Percentiles rank a stretch among this genome's conserved stretches.
phyloP scores from a whole-genome alignment of 768 basidiomycete species.

The Suillus bovinus region DNA sequence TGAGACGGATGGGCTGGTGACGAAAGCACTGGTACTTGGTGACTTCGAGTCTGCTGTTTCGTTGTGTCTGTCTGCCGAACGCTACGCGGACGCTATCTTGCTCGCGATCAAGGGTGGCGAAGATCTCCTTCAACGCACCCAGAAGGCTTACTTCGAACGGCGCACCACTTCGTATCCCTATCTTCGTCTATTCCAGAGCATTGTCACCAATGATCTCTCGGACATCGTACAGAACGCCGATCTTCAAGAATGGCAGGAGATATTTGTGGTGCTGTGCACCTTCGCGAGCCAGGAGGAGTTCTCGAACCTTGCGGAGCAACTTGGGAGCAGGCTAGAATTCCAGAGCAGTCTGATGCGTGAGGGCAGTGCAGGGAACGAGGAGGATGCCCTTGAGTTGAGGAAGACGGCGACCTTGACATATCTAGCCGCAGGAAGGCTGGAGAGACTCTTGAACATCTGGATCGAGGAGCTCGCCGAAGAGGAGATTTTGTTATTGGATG shows the following conservation, averaged over 20 bases:
- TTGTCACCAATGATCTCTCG: conserved; percentile 87
- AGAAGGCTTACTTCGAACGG: conserved; percentile 91
- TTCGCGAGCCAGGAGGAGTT: conserved; percentile 89
- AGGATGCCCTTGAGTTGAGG: conserved; percentile 48
- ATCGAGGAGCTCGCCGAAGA: conserved; percentile 87
- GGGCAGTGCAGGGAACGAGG: conserved; percentile 39
- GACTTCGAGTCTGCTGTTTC: conserved; percentile 93
- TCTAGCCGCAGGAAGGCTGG: conserved; percentile 86
- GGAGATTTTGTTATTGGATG: conserved; percentile 53
- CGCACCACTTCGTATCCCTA: conserved; percentile 78
- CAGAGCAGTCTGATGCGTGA: conserved; percentile 62
- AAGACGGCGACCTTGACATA: conserved; percentile 93
- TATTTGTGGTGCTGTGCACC: conserved; percentile 95
- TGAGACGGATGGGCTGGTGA: conserved; percentile 84
- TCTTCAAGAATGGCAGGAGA: conserved; percentile 91
- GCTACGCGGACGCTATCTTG: conserved; percentile 93
- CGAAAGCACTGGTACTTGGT: conserved; percentile 93
- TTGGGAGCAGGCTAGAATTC: conserved; percentile 89
- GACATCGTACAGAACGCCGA: conserved; percentile 98
- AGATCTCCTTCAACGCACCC: conserved; percentile 83
- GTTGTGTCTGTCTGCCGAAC: conserved; percentile 83
- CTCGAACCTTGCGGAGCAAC: conserved; percentile 82
- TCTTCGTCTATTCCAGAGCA: conserved; percentile 91
- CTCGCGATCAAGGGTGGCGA: conserved; percentile 90
- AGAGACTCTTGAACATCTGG: conserved; percentile 91